These are phyloP conservation scores for Thraustochytrium sp. DNA, from an alignment of 352 stramenopile genomes.

Conservation along the genomic window DNA sequence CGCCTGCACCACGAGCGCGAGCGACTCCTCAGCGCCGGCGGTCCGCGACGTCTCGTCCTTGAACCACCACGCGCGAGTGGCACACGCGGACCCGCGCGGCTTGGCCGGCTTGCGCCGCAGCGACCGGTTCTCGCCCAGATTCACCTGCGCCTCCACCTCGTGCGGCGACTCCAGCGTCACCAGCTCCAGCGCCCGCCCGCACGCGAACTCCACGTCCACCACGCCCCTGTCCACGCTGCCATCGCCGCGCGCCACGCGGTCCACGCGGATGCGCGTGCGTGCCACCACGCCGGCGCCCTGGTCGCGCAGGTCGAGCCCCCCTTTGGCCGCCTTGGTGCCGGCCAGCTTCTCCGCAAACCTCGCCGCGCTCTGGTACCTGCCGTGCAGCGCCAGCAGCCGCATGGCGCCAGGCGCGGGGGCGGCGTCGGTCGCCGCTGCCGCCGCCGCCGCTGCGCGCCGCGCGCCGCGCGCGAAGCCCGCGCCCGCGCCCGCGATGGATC, in stretches of 20 bases:
- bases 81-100: neutral
- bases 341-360: constrained; percentile 3
- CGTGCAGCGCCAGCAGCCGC: constrained; percentile 29
- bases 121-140: neutral
- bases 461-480: neutral
- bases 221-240: neutral
- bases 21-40: neutral
- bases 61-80: constrained; percentile 25
- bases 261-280: neutral
- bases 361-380: constrained; percentile 12
- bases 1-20: neutral
- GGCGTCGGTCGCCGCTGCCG: neutral
- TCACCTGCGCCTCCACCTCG: constrained; percentile 28
- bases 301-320: neutral
- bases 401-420: neutral
- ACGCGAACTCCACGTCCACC: neutral
- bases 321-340: neutral
- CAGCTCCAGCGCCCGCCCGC: neutral
- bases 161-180: constrained; percentile 12
- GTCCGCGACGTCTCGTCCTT: neutral
- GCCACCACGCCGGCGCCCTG: neutral
- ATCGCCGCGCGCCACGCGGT: neutral
- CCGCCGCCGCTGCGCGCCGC: neutral
- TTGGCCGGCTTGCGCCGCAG: neutral
- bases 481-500: neutral